Conservation (phyloP, 805 yeast genomes). For the Teunomyces barrocoloradensis region DNA sequence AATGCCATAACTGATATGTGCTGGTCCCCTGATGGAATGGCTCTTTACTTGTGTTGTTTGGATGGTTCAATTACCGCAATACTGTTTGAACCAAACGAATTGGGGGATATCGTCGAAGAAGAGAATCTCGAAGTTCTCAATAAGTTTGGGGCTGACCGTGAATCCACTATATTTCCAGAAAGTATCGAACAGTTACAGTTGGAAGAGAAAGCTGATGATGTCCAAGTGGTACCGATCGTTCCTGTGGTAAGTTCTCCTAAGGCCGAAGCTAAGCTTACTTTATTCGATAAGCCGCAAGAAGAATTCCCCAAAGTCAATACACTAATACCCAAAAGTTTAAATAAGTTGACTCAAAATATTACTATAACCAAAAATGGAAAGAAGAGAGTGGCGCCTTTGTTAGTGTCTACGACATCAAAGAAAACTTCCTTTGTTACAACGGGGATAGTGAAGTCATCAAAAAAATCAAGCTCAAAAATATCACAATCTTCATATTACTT, state of each 20-base stretch:
- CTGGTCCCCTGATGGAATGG: conserved; percentile 94
- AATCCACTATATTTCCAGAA: conserved; percentile 82
- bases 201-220: conserved; percentile 57
- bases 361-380: conserved; percentile 73
- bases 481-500: conserved; percentile 47
- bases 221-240: background rate
- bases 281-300: background rate
- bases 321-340: background rate
- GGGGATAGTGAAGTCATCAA: conserved; percentile 2
- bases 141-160: conserved; percentile 86
- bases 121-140: conserved; percentile 59
- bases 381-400: conserved; percentile 70
- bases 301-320: background rate
- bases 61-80: conserved; percentile 80
- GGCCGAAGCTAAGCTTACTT: background rate
- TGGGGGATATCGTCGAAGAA: conserved; percentile 66
- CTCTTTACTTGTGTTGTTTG: conserved; percentile 67
- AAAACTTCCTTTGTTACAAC: conserved; percentile 12
- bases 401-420: conserved; percentile 48
- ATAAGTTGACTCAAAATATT: conserved; percentile 39
- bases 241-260: background rate
- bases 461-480: conserved; percentile 27
- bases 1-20: conserved; percentile 85
- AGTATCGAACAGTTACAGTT: conserved; percentile 72
- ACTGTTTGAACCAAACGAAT: conserved; percentile 58